Base-by-base conservation (phyloP, 140 eudicot genomes). In the Stevia rebaudiana region DNA sequence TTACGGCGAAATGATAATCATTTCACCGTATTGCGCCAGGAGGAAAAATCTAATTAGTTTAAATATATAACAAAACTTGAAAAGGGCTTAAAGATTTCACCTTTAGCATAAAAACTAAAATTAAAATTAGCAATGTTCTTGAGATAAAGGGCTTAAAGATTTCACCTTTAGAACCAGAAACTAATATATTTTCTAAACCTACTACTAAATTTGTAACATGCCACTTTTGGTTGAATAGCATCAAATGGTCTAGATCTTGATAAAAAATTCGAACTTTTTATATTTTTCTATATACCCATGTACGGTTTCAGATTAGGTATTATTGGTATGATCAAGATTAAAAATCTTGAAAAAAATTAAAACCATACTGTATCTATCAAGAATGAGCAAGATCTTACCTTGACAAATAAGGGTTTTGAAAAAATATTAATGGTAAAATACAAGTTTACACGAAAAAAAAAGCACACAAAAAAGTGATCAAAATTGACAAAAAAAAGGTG, bases 341-440 rank as follows among this genome's bases (percentile, higher is more conserved):
- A 86, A 88, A 58, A 31, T 53, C 69, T 75, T 82, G 76, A 87
- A 84, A 37, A 88, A 90, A 5, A 76, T 82, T 67, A 82, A 78
- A 52, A 95, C 95, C 52, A 15, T 24, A 44, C 74, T 46, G 57
- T 91, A 91, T 60, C 85, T 48, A 54, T 84, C 74, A 65, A 86
- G 78, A 76, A 19, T 60, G 16, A 86, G 81, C 80, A 86, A 74
- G 67, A 80, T 84, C 78, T 79, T 86, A 63, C 97, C 97, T 80
- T 90, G 83, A 63, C 89, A 80, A 23, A 83, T 57, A 7, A 86
- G 74, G 51, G 95, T 80, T 79, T 80, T 90, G 78, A 84, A 78
- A 74, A 37, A 37, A 0, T 37, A 37, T 8, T 2, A 37, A 7
- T 7, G 11, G 10, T 8, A 37, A 37, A 7, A 35, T 8, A 35